Evolutionary conservation across 352 stramenopile genomes (phyloP).

Genomic region (Aphanomyces cochlioides): DNA sequence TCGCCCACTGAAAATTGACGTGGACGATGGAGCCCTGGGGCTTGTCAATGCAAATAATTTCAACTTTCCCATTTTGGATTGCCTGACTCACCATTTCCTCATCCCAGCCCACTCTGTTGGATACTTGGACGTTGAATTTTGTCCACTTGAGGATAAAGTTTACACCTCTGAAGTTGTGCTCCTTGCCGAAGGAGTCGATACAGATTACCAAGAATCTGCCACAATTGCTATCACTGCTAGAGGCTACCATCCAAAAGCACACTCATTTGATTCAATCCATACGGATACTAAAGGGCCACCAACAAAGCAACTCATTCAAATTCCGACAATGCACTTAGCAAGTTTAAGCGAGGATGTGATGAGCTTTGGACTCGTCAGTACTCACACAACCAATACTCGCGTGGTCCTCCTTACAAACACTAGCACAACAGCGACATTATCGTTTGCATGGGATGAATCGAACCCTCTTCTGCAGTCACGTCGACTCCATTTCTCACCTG

Average conservation of each 20-base stretch:
- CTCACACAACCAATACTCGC: slow-evolving; percentile 43
- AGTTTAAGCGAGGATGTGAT: slow-evolving; percentile 49
- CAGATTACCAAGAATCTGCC: slow-evolving; percentile 55
- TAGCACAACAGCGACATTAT: slow-evolving; percentile 24
- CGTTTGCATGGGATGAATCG: slow-evolving; percentile 56
- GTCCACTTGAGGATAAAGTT: slow-evolving; percentile 55
- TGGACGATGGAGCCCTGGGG: slow-evolving; percentile 51
- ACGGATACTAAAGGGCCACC: background rate
- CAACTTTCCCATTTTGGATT: slow-evolving; percentile 54
- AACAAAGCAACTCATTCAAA: slow-evolving; percentile 3
- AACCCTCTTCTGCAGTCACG: slow-evolving; percentile 54
- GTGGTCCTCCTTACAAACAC: slow-evolving; percentile 55
- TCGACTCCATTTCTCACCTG: slow-evolving; percentile 48
- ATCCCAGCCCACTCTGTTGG: slow-evolving; percentile 55
- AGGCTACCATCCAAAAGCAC: slow-evolving; percentile 50
- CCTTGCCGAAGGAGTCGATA: slow-evolving; percentile 60
- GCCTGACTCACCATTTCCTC: slow-evolving; percentile 50
- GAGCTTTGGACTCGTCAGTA: slow-evolving; percentile 59
- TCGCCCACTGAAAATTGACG: slow-evolving; percentile 59
- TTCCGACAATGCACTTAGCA: slow-evolving; percentile 38
- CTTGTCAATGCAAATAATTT: slow-evolving; percentile 54
- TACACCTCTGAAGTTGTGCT: slow-evolving; percentile 55
- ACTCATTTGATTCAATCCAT: slow-evolving; percentile 41
- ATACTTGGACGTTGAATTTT: slow-evolving; percentile 74
- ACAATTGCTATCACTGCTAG: slow-evolving; percentile 60